Evolutionary conservation across 2,329 filamentous ascomycete genomes (phyloP).

Genomic region (Exophiala dermatitidis): DNA sequence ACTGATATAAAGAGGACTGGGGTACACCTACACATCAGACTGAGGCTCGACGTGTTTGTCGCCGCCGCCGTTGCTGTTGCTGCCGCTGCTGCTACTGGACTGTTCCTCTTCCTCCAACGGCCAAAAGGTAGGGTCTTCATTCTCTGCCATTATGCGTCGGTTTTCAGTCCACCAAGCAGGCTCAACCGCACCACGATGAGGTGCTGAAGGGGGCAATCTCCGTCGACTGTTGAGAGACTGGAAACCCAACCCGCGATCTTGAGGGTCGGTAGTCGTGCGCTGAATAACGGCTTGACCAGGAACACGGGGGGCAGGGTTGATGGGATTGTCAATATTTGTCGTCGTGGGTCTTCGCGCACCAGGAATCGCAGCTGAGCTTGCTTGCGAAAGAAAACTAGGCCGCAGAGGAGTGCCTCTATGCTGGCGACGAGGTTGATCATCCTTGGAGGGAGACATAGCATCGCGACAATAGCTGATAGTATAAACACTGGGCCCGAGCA

Average conservation of each 20-base stretch:
- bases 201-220: background rate
- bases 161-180: too few relatives aligned
- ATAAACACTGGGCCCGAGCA: background rate
- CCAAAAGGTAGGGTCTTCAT: too few relatives aligned
- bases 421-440: background rate
- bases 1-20: background rate
- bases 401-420: background rate
- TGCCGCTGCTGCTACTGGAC: background rate
- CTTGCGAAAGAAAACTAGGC: background rate
- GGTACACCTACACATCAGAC: background rate
- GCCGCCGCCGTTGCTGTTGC: background rate
- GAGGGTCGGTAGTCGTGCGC: background rate
- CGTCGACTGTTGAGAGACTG: background rate
- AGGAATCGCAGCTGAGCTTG: background rate
- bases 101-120: background rate
- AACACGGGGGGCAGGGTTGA: background rate
- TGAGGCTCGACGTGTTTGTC: background rate
- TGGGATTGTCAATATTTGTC: constrained; percentile 3
- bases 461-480: background rate
- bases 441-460: background rate
- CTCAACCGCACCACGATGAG: too few relatives aligned
- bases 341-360: background rate
- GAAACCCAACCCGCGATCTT: background rate
- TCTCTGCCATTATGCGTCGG: too few relatives aligned
- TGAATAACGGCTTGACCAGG: background rate